Evolutionary conservation across 768 basidiomycete genomes (phyloP).

Genomic region (Tricholoma saponaceum): DNA sequence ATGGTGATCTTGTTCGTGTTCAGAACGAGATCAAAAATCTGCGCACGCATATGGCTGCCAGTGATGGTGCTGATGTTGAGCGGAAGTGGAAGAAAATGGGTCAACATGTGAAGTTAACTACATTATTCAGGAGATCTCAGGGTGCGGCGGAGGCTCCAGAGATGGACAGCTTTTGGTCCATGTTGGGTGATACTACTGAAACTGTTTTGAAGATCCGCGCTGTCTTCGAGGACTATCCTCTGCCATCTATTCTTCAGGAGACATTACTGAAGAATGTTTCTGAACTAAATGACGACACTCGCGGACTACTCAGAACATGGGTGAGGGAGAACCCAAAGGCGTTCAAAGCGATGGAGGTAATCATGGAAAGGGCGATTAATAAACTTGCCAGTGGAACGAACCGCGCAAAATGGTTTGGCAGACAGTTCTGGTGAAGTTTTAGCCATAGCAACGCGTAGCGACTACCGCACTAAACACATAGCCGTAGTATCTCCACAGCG

Average conservation of each 20-base stretch:
- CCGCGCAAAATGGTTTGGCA: too few relatives aligned
- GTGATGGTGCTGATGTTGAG: neutral
- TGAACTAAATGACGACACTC: too few relatives aligned
- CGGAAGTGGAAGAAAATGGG: neutral
- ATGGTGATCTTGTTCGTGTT: neutral
- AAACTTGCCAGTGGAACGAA: too few relatives aligned
- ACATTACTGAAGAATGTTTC: too few relatives aligned
- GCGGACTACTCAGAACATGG: too few relatives aligned
- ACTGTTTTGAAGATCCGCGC: neutral
- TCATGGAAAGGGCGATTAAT: neutral
- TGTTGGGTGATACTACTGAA: neutral
- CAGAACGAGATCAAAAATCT: neutral
- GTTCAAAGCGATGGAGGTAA: neutral
- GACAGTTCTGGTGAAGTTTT: too few relatives aligned
- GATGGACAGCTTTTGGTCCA: neutral
- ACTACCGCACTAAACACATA: too few relatives aligned
- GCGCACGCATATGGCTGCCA: neutral
- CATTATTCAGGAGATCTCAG: neutral
- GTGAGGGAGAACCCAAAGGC: neutral
- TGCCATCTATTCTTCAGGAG: neutral
- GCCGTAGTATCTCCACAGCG: too few relatives aligned
- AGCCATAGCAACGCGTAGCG: too few relatives aligned
- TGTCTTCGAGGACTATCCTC: neutral
- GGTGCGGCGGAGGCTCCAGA: neutral
- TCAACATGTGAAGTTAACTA: neutral